Evolutionary conservation across 306 rosid species (phyloP).

Genomic region (Benincasa hispida): DNA sequence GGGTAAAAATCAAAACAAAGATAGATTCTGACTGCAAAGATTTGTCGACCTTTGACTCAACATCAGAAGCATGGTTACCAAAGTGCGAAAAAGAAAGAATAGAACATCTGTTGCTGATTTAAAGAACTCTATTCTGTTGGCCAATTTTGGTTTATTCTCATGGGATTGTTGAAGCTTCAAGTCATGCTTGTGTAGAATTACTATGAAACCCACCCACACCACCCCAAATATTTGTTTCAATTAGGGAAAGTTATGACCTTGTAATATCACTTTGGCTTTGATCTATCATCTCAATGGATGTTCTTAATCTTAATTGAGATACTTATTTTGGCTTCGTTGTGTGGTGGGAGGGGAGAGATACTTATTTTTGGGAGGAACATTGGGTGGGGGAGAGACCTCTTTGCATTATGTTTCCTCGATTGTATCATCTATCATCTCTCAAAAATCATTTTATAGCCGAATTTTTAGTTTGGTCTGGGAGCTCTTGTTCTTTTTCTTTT

Average conservation of each 20-base stretch:
- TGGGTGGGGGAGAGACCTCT: too few species aligned
- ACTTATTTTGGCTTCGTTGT: too few species aligned
- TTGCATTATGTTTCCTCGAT: too few species aligned
- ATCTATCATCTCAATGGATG: background rate
- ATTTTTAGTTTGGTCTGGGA: too few species aligned
- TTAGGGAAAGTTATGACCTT: background rate
- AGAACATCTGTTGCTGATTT: background rate
- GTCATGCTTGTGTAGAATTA: background rate
- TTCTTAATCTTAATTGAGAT: background rate
- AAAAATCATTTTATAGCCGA: too few species aligned
- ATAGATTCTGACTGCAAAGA: background rate
- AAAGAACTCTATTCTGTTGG: background rate
- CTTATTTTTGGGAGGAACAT: too few species aligned
- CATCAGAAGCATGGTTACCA: background rate
- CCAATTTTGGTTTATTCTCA: background rate
- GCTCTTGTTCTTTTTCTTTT: too few species aligned
- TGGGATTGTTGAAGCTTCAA: background rate
- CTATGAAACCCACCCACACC: too few species aligned
- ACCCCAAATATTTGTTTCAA: too few species aligned
- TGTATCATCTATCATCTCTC: too few species aligned
- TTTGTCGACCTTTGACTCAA: background rate
- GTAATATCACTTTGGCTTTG: background rate
- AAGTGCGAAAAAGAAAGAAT: background rate
- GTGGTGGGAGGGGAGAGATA: too few species aligned
- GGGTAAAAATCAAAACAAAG: background rate